phyloP scores from a whole-genome alignment of 2,329 filamentous ascomycete species.

The Coleophoma crateriformis region DNA sequence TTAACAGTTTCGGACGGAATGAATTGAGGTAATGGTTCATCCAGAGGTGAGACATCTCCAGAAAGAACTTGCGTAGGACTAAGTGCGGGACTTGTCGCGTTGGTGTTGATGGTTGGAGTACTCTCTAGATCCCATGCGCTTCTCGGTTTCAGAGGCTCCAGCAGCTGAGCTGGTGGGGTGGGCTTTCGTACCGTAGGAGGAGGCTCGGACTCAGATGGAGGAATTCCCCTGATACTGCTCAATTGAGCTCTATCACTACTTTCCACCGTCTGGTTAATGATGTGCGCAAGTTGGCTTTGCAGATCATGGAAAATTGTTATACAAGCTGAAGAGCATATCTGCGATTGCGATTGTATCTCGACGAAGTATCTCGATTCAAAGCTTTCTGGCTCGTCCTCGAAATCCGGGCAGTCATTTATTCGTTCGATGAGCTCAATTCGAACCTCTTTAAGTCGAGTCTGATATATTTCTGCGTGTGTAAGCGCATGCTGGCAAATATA shows the following conservation, averaged over 20 bases:
- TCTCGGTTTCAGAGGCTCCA: constrained; percentile 12
- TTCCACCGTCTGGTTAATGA: background rate
- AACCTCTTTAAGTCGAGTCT: constrained; percentile 18
- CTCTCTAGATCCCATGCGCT: constrained; percentile 16
- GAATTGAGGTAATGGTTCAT: constrained; percentile 2
- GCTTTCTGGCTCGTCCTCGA: constrained; percentile 19
- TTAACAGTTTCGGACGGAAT: constrained; percentile 20
- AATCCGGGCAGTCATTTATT: constrained; percentile 20
- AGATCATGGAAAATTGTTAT: constrained; percentile 17
- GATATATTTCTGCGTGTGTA: constrained; percentile 11
- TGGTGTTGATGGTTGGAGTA: constrained; percentile 9
- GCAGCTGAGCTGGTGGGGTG: background rate
- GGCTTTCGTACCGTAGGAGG: constrained; percentile 7
- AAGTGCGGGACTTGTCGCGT: constrained; percentile 1
- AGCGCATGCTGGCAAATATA: background rate
- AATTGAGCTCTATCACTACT: constrained; percentile 8
- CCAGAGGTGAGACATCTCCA: constrained; percentile 14
- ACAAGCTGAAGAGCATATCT: constrained; percentile 18
- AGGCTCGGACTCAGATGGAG: constrained; percentile 4
- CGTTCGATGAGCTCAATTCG: constrained; percentile 21
- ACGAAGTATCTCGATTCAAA: constrained; percentile 18
- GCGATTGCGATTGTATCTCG: constrained; percentile 14
- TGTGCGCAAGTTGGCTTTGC: constrained; percentile 10
- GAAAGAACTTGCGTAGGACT: constrained; percentile 5
- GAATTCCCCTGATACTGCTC: constrained; percentile 6